Evolutionary conservation across 148 eudicot genomes (phyloP), one percentile per base, ranked within the genome.

Genomic region (Selenicereus undatus): DNA sequence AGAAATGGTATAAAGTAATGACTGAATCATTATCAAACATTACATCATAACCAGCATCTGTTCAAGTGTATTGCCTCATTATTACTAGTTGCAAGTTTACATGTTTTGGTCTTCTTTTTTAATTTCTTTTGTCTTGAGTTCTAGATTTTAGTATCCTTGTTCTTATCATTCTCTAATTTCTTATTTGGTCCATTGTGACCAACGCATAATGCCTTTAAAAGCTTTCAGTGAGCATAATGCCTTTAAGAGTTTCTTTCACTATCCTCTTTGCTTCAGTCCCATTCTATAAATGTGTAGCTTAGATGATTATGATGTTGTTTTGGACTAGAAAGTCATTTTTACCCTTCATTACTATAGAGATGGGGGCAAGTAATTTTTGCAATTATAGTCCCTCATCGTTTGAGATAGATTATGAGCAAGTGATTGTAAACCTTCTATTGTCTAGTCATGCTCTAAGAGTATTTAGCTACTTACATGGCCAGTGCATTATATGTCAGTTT

Each of bases 1-100:
- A 87, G 86, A 92, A 90, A 94, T 96, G 99, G 99, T 96, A 81
- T 82, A 89, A 82, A 21, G 27, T 73, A 22, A 8, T 36, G 16
- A 51, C 74, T 4, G 42, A 27, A 43, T 65, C 75, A 26, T 72
- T 21, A 50, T 75, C 29, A 39, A 50, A 26, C 68, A 48, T 50
- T 18, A 1, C 6, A 22, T 36, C 54, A 51, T 26, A 65, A 71
- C 24, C 32, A 22, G 77, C 68, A 36, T 83, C 8, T 51, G 4
- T 75, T 16, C 21, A 48, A 74, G 27, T 45, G 32, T 6, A 21
- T 21, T 75, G 54, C 32, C 71, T 74, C 51, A 32, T 62, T 20
- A 42, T 78, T 8, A 54, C 65, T 73, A 42, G 13, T 65, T 39
- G 72, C 10, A n/a, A 51, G 74, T 74, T 42, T 32, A 10, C 60